Conservation (phyloP, 2,329 filamentous ascomycete genomes). For the Penicillium sp. region DNA sequence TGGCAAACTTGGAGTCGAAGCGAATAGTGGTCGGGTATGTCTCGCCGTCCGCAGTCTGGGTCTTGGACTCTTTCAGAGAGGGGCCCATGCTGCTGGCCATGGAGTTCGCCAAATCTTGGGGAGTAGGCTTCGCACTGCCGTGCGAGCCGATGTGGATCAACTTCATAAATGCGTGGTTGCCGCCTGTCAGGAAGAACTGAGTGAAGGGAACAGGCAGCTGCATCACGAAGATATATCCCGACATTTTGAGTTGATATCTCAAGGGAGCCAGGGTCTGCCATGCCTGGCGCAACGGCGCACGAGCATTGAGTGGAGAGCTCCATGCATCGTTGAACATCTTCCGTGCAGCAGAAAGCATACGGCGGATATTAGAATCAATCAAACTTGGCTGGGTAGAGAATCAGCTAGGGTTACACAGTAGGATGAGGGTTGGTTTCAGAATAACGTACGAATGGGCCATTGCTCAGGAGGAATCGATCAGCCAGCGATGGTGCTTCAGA, state of each 20-base stretch:
- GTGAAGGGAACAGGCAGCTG: conserved; percentile 50
- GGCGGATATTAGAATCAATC: conserved; percentile 42
- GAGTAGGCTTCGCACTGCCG: conserved; percentile 34
- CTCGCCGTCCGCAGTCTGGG: conserved; percentile 29
- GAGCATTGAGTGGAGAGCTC: conserved; percentile 45
- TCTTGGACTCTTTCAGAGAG: conserved; percentile 45
- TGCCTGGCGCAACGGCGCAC: conserved; percentile 47
- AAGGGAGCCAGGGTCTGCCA: conserved; percentile 48
- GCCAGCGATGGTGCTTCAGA: conserved; percentile 57
- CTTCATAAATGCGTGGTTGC: conserved; percentile 17
- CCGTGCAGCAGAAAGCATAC: conserved; percentile 42
- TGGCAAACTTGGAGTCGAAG: conserved; percentile 41
- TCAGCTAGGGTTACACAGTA: not conserved
- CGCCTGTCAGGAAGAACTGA: conserved; percentile 47
- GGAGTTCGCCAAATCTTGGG: conserved; percentile 43
- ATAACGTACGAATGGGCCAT: conserved; percentile 52
- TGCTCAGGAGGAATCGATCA: conserved; percentile 56
- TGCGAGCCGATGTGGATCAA: conserved; percentile 39
- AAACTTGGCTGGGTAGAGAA: conserved; percentile 40
- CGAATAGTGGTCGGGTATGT: conserved; percentile 45
- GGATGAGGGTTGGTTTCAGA: not conserved
- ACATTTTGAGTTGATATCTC: conserved; percentile 48
- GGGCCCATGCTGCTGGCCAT: conserved; percentile 56
- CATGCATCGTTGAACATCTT: conserved; percentile 54
- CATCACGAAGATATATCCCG: conserved; percentile 58